Percentiles rank a stretch among this genome's conserved stretches.
Evolutionary conservation across 805 yeast genomes (phyloP).

Genomic region (Candida chilensis): DNA sequence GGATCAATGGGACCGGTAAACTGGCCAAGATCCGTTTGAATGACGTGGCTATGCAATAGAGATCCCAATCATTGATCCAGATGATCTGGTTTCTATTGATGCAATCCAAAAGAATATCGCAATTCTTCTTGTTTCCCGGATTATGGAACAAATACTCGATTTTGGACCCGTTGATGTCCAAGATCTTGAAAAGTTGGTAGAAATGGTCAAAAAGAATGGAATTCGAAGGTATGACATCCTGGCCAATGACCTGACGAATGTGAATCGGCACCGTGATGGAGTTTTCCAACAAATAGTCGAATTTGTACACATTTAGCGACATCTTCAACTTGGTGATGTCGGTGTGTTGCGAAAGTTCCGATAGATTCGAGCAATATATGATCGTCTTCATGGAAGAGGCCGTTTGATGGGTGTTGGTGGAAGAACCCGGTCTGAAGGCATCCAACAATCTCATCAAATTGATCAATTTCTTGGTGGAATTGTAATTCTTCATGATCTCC

Average conservation of each 20-base stretch:
- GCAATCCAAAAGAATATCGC: constrained; percentile 37
- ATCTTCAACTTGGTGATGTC: constrained; percentile 75
- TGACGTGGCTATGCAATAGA: constrained; percentile 33
- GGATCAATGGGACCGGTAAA: constrained; percentile 45
- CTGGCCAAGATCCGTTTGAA: constrained; percentile 37
- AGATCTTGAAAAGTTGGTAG: constrained; percentile 42
- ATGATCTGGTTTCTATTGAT: constrained; percentile 36
- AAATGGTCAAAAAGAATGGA: constrained; percentile 26
- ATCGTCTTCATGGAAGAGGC: no score
- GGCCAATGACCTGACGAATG: constrained; percentile 1
- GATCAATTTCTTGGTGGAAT: constrained; percentile 33
- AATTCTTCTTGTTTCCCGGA: constrained; percentile 44
- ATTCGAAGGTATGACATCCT: constrained; percentile 2
- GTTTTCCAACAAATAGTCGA: constrained; percentile 48
- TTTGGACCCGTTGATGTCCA: constrained; percentile 29
- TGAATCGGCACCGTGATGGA: constrained; percentile 39
- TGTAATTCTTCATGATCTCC: constrained; percentile 59
- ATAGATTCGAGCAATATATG: constrained; percentile 36
- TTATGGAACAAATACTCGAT: constrained; percentile 42
- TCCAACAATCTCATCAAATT: constrained; percentile 15
- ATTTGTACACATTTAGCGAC: constrained; percentile 64
- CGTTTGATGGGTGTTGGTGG: no score
- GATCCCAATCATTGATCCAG: constrained; percentile 48
- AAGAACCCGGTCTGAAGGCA: no score
- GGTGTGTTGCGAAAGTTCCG: constrained; percentile 48